Evolutionary conservation across 352 stramenopile species (phyloP), one percentile per base, ranked within the genome.

Genomic region (Phytophthora gonapodyides): DNA sequence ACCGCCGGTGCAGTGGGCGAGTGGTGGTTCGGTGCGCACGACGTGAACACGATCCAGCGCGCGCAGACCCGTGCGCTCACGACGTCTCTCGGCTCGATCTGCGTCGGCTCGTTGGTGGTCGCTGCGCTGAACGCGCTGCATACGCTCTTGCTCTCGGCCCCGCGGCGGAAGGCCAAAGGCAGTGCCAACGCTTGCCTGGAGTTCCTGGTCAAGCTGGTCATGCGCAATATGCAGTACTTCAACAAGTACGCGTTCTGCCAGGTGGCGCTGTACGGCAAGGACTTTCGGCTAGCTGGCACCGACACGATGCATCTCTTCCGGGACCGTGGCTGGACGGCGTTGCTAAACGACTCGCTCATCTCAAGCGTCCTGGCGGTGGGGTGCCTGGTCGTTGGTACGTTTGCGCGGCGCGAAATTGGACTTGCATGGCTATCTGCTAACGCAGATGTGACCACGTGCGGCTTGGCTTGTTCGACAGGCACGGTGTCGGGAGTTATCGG

Each of bases 231-330:
- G 61, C 68, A 87, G 50, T 87, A 89, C 37, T 96, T 92, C 53
- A 96, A 96, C 76, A 96, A 96, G 65, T 96, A 85, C 59, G 87
- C 87, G 3, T 94, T 93, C 54, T 93, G 84, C 47, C 87, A 94
- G 33, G 77, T 96, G 24, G 84, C 84, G 17, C 72, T 96, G n/a
- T 93, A 96, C 68, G 87, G 84, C 13, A 94, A 92, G 48, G 77
- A 91, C 55, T 94, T 96, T 61, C 69, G 78, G 12, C 71, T 73
- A 41, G 87, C 87, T 30, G 84, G 87, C 11, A 66, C 71, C 16
- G 87, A 96, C 70, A 93, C 82, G 12, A 86, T 94, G 75, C 78
- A 73, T 12, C 72, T 96, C 34, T 94, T 96, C 59, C 80, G 87
- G 27, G 76, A 91, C 51, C 82, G 87, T 21, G 87, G 87, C 9